These are phyloP conservation scores for Ustilaginoidea virens DNA, from an alignment of 2,329 filamentous ascomycete genomes.

Conservation along the genomic window DNA sequence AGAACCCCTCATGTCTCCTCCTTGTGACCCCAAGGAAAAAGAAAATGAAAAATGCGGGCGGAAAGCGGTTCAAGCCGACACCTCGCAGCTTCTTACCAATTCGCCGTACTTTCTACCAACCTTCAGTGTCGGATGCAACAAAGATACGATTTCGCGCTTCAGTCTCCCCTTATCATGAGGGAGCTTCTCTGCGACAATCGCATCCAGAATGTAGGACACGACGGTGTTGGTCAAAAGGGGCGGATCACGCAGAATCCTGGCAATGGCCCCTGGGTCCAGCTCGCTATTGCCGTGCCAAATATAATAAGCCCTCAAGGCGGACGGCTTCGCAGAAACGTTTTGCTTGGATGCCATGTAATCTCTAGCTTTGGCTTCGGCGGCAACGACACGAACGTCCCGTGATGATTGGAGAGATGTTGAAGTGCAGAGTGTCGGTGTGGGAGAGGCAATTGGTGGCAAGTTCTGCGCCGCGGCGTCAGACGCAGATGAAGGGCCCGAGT, in stretches of 20 bases:
- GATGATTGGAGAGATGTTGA: neutral
- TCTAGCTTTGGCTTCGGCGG: slow-evolving; percentile 24
- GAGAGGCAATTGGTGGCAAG: too few species aligned
- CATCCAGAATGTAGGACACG: slow-evolving; percentile 40
- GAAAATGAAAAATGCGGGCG: too few species aligned
- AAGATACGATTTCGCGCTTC: slow-evolving; percentile 25
- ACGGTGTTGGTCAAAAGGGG: slow-evolving; percentile 43
- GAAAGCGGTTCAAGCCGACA: too few species aligned
- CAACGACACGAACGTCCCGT: slow-evolving; percentile 24
- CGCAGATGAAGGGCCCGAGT: too few species aligned
- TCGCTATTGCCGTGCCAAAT: slow-evolving; percentile 43
- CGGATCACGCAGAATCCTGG: slow-evolving; percentile 40
- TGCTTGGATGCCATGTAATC: slow-evolving; percentile 19
- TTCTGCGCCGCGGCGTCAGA: too few species aligned
- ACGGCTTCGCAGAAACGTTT: slow-evolving; percentile 10
- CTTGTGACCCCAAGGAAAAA: too few species aligned
- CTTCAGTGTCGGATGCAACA: slow-evolving; percentile 12
- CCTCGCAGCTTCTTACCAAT: slow-evolving; percentile 12
- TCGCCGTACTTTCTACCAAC: slow-evolving; percentile 11
- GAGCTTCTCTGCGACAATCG: slow-evolving; percentile 34
- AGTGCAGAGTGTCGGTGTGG: neutral
- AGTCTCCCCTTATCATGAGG: slow-evolving; percentile 32
- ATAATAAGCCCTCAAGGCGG: slow-evolving; percentile 41
- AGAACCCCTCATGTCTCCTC: too few species aligned
- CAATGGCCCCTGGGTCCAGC: slow-evolving; percentile 32